Conservation (phyloP, 2,329 filamentous ascomycete genomes). For the Trichoderma afroharzianum region DNA sequence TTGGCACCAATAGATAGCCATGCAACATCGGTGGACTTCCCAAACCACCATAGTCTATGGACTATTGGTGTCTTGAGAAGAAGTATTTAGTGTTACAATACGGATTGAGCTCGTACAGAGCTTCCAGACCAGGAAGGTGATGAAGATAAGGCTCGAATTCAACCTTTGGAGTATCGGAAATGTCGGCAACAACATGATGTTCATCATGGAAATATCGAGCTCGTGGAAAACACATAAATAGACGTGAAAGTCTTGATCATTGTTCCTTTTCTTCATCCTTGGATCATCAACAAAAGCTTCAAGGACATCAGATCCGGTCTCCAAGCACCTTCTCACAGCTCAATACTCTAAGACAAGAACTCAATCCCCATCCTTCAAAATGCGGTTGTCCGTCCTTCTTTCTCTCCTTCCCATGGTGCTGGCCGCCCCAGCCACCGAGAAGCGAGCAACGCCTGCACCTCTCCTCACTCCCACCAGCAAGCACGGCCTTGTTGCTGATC, state of each 20-base stretch:
- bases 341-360: background rate
- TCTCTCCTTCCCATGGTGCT: constrained; percentile 25
- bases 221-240: constrained; percentile 15
- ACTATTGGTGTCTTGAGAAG: background rate
- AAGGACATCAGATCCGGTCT: background rate
- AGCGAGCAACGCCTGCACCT: constrained; percentile 28
- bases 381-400: constrained; percentile 26
- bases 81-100: constrained; percentile 2
- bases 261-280: constrained; percentile 4
- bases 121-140: constrained; percentile 16
- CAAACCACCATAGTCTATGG: constrained; percentile 8
- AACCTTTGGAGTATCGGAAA: too few species aligned
- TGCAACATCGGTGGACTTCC: background rate
- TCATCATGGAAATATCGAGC: background rate
- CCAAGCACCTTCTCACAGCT: background rate
- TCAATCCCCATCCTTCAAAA: constrained; percentile 12
- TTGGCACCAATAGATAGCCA: constrained; percentile 6
- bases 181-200: background rate
- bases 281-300: constrained; percentile 12
- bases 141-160: background rate
- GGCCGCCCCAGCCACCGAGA: constrained; percentile 21
- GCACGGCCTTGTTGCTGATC: constrained; percentile 24
- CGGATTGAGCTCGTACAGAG: background rate
- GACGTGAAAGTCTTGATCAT: background rate
- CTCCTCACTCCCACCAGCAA: constrained; percentile 21